Conservation (phyloP, 1,284 basidiomycete species). For the Trametes hirsuta region DNA sequence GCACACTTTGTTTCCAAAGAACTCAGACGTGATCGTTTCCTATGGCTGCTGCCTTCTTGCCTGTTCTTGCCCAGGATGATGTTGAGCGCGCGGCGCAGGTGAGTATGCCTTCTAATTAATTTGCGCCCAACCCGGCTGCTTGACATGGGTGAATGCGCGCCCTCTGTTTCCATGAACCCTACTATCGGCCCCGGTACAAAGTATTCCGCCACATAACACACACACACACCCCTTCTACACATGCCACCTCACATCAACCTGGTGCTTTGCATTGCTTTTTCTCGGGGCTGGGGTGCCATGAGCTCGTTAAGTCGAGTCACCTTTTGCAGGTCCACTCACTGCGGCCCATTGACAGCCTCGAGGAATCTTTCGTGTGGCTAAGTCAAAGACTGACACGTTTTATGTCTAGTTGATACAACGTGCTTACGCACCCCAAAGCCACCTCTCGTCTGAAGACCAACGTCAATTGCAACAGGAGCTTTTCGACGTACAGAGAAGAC, state of each 20-base stretch:
- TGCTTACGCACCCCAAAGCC: slow-evolving; percentile 56
- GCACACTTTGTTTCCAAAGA: not conserved
- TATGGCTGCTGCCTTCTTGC: slow-evolving; percentile 41
- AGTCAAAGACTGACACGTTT: not conserved
- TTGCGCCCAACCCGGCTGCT: not conserved
- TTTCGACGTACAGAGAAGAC: slow-evolving; percentile 73
- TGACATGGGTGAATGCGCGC: not conserved
- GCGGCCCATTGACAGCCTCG: too few species aligned
- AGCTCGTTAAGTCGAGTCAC: too few species aligned
- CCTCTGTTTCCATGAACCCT: too few species aligned
- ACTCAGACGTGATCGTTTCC: not conserved
- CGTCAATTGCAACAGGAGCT: slow-evolving; percentile 71
- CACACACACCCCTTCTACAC: too few species aligned
- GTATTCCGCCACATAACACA: too few species aligned
- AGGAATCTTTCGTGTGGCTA: too few species aligned
- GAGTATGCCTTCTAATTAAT: slow-evolving; percentile 23
- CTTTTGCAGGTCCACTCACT: too few species aligned
- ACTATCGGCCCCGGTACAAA: too few species aligned
- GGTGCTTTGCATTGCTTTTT: too few species aligned
- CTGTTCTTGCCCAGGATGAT: slow-evolving; percentile 46
- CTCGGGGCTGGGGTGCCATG: too few species aligned
- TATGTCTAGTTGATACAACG: slow-evolving; percentile 55
- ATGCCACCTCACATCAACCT: too few species aligned
- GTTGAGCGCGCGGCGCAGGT: slow-evolving; percentile 53
- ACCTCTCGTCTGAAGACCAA: slow-evolving; percentile 58